Conservation (phyloP, 768 basidiomycete species). For the Termitomyces sp. region DNA sequence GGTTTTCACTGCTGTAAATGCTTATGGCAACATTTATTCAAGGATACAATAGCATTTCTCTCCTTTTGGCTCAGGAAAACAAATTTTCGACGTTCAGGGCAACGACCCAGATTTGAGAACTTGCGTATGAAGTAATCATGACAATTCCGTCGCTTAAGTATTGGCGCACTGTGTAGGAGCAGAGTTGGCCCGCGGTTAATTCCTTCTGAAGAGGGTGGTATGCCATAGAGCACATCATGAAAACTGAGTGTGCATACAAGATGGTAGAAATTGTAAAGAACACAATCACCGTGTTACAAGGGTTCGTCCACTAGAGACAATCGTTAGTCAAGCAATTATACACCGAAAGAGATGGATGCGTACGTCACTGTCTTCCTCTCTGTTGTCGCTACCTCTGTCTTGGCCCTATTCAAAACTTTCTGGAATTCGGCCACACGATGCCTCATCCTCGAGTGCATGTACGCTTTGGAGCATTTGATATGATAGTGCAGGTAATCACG, state of each 20-base stretch:
- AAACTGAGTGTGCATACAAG: not conserved
- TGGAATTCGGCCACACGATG: conserved; percentile 92
- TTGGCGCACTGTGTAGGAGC: not conserved
- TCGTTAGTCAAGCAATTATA: not conserved
- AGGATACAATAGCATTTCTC: not conserved
- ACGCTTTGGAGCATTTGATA: conserved; percentile 97
- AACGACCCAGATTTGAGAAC: not conserved
- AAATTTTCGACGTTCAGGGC: not conserved
- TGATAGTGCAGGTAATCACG: conserved; percentile 99
- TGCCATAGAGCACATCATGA: not conserved
- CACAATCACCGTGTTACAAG: conserved; percentile 43
- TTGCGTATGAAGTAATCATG: not conserved
- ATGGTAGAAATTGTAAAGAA: not conserved
- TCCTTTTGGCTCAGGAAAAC: not conserved
- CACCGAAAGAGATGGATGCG: conserved; percentile 18
- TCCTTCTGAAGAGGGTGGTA: not conserved
- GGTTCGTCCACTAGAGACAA: conserved; percentile 43
- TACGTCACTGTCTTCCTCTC: conserved; percentile 93
- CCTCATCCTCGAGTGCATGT: conserved; percentile 98
- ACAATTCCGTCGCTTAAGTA: not conserved
- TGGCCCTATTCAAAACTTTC: conserved; percentile 92
- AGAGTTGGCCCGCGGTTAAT: not conserved
- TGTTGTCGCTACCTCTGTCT: conserved; percentile 77
- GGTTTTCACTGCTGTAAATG: too few species aligned
- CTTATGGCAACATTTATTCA: not conserved